Evolutionary conservation across 1,284 basidiomycete genomes (phyloP), one percentile per base, ranked within the genome.

Genomic region (Melampsora medusae): DNA sequence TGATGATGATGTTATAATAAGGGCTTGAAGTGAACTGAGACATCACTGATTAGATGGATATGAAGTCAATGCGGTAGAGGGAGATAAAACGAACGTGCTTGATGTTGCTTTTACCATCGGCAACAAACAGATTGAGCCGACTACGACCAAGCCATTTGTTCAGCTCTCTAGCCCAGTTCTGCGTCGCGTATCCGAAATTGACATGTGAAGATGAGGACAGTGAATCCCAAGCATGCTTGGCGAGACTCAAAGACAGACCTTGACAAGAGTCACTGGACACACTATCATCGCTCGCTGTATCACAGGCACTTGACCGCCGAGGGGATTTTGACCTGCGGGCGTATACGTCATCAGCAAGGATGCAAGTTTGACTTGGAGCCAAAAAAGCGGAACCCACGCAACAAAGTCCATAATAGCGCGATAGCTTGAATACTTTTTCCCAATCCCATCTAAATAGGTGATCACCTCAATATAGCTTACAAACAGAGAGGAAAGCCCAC

Each of bases 141-240:
- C 59, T 75, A 61, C 72, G 67, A 12, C 72, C 72, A 62, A 75
- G 65, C 75, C 97, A 99, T 85, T 98, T 98, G 80, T 90, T 87
- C 81, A 99, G 95, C 83, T 99, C 97, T 67, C 89, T 89, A 81
- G 90, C 91, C 97, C 97, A 99, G 81, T 99, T 99, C 89, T 70
- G 56, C 16, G 28, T 6, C 35, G 17, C 42, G 31, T 22, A 53
- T 48, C 12, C 16, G 38, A 60, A 9, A 35, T 25, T 46, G 42
- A 16, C 42, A 16, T 46, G 10, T 46, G 14, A 16, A 46, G 42
- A 46, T 46, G 42, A 46, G 42, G 42, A 46, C 12, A 46, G 42
- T 14, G 14, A 46, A 46, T 14, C 42, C 14, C 42, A 14, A 16
- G 42, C 14, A 46, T 46, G 42, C 42, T 12, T 46, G 42, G 42